A percentile compares a stretch with the other conserved stretches of the same genome.
Evolutionary conservation across 1,284 basidiomycete genomes (phyloP).

Genomic region (Xerocomus amazonicus): DNA sequence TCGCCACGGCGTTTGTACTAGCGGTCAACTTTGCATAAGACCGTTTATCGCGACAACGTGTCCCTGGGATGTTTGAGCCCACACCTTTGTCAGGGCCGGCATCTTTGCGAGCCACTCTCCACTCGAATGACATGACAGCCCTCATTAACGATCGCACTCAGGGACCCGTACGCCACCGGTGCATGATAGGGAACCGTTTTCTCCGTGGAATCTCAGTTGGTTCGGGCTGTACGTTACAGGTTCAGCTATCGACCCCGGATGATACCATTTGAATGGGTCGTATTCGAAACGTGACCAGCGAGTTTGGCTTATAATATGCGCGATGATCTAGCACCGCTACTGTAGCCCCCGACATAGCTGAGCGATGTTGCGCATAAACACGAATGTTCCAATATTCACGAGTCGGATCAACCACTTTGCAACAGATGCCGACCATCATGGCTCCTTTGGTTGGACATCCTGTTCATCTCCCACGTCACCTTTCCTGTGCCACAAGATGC

Average conservation of each 20-base stretch:
- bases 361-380: constrained; percentile 33
- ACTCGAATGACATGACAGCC: constrained; percentile 7
- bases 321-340: constrained; percentile 1
- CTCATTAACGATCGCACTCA: constrained; percentile 19
- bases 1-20: constrained; percentile 2
- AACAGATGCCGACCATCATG: constrained; percentile 8
- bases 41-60: constrained; percentile 14
- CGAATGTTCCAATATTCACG: constrained; percentile 22
- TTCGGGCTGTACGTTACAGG: constrained; percentile 6
- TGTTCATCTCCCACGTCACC: constrained; percentile 20
- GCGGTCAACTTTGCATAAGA: constrained; percentile 15
- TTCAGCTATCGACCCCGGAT: constrained; percentile 3
- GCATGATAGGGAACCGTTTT: constrained; percentile 9
- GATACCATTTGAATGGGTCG: constrained; percentile 13
- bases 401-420: constrained; percentile 20
- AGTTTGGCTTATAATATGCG: constrained; percentile 21
- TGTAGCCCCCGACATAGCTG: constrained; percentile 10
- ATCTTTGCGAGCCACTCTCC: constrained; percentile 2
- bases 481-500: constrained; percentile 22
- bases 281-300: constrained; percentile 29
- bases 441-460: constrained; percentile 10
- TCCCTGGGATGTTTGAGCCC: constrained; percentile 2
- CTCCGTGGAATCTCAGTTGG: constrained; percentile 10
- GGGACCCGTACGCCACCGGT: constrained; percentile 17
- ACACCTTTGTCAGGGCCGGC: constrained; percentile 6